Conservation (phyloP, 2,329 filamentous ascomycete genomes). For the Penicillium nordicum region DNA sequence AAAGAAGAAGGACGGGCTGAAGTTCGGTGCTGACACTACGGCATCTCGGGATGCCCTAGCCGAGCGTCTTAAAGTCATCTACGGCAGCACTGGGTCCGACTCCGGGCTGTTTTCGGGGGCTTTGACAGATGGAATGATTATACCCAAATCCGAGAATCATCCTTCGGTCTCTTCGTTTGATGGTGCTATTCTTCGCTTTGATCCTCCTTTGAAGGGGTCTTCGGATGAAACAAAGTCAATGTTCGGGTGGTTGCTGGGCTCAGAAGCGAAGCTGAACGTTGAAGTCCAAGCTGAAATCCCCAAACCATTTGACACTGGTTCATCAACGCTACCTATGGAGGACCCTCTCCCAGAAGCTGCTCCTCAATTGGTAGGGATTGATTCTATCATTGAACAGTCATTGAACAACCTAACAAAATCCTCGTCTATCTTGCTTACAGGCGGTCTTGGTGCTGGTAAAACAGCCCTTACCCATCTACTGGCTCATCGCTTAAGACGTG, state of each 20-base stretch:
- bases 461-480: slow-evolving; percentile 74
- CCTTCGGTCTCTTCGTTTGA: slow-evolving; percentile 64
- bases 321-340: slow-evolving; percentile 46
- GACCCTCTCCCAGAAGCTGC: slow-evolving; percentile 54
- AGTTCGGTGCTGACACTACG: slow-evolving; percentile 84
- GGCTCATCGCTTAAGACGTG: slow-evolving; percentile 67
- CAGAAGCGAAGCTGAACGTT: slow-evolving; percentile 69
- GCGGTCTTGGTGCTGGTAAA: slow-evolving; percentile 87
- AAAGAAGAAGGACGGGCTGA: slow-evolving; percentile 64
- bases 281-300: slow-evolving; percentile 74
- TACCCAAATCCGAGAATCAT: slow-evolving; percentile 60
- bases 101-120: slow-evolving; percentile 73
- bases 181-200: slow-evolving; percentile 78
- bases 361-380: slow-evolving; percentile 76
- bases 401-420: slow-evolving; percentile 74
- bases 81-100: slow-evolving; percentile 57
- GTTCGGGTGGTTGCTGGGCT: slow-evolving; percentile 68
- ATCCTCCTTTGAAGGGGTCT: slow-evolving; percentile 50
- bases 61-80: slow-evolving; percentile 68
- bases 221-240: slow-evolving; percentile 32
- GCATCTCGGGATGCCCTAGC: slow-evolving; percentile 72
- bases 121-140: slow-evolving; percentile 80
- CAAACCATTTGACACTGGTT: slow-evolving; percentile 53
- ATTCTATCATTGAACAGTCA: slow-evolving; percentile 68
- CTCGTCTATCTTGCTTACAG: slow-evolving; percentile 85